Conservation (phyloP, 257 asterid species). For the Scutellaria barbata region DNA sequence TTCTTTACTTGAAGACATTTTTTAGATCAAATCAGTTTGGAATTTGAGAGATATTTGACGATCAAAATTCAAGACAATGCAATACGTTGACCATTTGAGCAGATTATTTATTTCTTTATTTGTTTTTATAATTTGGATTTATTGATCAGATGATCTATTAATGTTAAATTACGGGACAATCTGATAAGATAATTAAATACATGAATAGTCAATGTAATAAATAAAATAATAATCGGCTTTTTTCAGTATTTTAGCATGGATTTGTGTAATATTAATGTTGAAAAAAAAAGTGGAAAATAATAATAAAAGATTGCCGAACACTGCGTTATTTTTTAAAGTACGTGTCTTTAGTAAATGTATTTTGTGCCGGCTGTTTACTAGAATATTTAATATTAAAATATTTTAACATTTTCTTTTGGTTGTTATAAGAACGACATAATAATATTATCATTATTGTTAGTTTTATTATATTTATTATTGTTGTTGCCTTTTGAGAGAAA, state of each 20-base stretch:
- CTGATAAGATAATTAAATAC: neutral
- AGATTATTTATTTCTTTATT: too few relatives aligned
- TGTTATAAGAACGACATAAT: too few relatives aligned
- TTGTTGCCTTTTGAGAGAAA: too few relatives aligned
- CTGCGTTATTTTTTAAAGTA: too few relatives aligned
- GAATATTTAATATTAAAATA: neutral
- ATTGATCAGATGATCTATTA: neutral
- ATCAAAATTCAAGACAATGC: neutral
- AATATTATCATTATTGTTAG: too few relatives aligned
- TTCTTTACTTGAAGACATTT: constrained; percentile 31
- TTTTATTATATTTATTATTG: too few relatives aligned
- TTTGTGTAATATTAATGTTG: neutral
- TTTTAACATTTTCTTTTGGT: too few relatives aligned
- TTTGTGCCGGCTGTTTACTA: neutral
- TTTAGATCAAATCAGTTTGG: neutral
- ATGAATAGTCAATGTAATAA: neutral
- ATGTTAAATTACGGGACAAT: neutral
- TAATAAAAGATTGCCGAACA: too few relatives aligned
- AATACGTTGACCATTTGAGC: too few relatives aligned
- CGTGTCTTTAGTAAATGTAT: neutral
- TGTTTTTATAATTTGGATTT: too few relatives aligned
- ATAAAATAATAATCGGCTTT: neutral
- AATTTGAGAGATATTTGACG: neutral
- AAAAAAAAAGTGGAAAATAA: neutral
- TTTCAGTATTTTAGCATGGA: neutral